Base-by-base conservation (phyloP, 768 basidiomycete genomes). In the Thelephora ganbajun region DNA sequence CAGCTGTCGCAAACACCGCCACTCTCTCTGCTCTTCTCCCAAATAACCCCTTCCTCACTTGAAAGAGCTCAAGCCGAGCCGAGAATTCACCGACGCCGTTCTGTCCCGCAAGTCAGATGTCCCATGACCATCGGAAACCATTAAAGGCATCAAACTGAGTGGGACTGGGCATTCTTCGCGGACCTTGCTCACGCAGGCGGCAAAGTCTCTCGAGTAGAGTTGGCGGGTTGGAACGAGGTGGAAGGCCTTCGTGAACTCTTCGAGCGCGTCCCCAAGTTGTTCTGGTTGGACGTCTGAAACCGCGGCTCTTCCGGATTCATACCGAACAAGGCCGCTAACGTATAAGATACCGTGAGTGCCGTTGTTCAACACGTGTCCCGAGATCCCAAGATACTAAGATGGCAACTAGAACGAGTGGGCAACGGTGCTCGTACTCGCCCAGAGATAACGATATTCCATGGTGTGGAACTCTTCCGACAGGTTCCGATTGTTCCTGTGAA, bases 391-490 rank as follows among this genome's bases (percentile, higher is more conserved):
- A 12, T 41, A 11, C 39, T 41, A n/a, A 18, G 18, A 41, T 41
- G 14, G 7, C 6, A 30, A 30, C 51, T 63, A 69, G 43, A 57
- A 67, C 3, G 80, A 82, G 55, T 82, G 81, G 81, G 70, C 74
- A 11, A 67, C 63, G 9, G 50, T 75, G 5, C 66, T 83, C n/a
- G 63, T 70, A 0, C 63, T 67, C 2, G 60, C 80, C 66, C 73
- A 0, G 75, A 79, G 35, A 65, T 82, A 33, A 65, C 69, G 34
- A 69, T 74, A 12, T 71, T 82, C 59, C 73, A 77, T 49, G 80
- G 80, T 12, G 65, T 80, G 46, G 70, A 69, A 46, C 78, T 83
- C 66, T 82, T 82, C 66, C 80, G 80, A 44, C 79, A 78, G 52
- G 72, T 79, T 16, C 68, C 76, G 16, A 50, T 61, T 43, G 48